Percentiles rank a stretch among this genome's conserved stretches.
Conservation (phyloP, 2,329 filamentous ascomycete genomes). For the Pseudogymnoascus sp. region DNA sequence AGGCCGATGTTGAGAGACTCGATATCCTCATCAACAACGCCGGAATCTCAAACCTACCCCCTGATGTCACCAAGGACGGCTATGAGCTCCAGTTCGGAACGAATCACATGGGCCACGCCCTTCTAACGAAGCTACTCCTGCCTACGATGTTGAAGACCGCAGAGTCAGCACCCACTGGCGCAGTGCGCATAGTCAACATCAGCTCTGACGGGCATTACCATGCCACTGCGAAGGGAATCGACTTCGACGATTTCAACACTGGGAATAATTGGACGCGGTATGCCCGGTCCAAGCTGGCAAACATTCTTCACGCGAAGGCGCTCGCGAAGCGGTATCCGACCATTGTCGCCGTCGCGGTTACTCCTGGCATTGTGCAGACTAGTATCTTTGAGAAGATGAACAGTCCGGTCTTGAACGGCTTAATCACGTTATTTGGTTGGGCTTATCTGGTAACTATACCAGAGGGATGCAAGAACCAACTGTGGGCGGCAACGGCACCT, state of each 20-base stretch:
- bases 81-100: conserved; percentile 43
- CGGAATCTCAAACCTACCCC: conserved; percentile 24
- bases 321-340: conserved; percentile 20
- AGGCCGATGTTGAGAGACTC: conserved; percentile 20
- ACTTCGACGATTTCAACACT: conserved; percentile 11
- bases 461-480: conserved; percentile 33
- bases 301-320: conserved; percentile 15
- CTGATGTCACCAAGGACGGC: conserved; percentile 28
- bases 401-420: not conserved
- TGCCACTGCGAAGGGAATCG: conserved; percentile 11
- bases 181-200: not conserved
- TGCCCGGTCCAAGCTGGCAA: conserved; percentile 19
- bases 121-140: conserved; percentile 44
- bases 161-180: not conserved
- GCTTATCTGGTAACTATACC: conserved; percentile 4
- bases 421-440: not conserved
- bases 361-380: conserved; percentile 33
- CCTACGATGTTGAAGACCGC: conserved; percentile 24
- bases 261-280: conserved; percentile 14
- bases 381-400: conserved; percentile 3
- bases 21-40: conserved; percentile 38
- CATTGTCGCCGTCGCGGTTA: conserved; percentile 32
- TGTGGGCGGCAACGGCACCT: conserved; percentile 35
- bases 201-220: not conserved
- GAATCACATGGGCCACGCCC: conserved; percentile 45